phyloP scores from a whole-genome alignment of 345 rosid species.

The Hevea brasiliensis region DNA sequence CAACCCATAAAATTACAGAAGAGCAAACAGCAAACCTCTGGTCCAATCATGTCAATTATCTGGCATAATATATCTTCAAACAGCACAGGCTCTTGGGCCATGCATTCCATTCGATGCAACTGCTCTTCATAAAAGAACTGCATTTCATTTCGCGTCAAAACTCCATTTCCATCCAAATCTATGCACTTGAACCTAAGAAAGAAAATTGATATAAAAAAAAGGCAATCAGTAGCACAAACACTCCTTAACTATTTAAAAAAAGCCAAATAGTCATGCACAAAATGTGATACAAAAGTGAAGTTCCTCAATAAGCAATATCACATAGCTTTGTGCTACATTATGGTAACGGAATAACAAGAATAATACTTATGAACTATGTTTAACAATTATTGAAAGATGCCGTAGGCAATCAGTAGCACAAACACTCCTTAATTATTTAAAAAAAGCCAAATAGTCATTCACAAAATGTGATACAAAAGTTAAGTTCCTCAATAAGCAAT shows the following conservation, averaged over 20 bases:
- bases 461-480: no score
- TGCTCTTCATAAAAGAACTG: constrained; percentile 96
- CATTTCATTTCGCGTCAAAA: constrained; percentile 78
- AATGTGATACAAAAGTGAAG: no score
- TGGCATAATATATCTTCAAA: constrained; percentile 96
- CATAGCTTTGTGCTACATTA: not conserved
- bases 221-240: not conserved
- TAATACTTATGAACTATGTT: not conserved
- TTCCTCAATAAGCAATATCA: not conserved
- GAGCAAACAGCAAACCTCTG: constrained; percentile 53
- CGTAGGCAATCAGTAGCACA: not conserved
- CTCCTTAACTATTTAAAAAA: not conserved
- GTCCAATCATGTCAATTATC: constrained; percentile 89
- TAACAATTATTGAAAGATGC: not conserved
- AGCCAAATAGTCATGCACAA: not conserved
- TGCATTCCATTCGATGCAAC: constrained; percentile 97
- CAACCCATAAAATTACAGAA: constrained; percentile 7
- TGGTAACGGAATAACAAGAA: not conserved
- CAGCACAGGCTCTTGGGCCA: constrained; percentile 96
- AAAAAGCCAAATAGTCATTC: not conserved
- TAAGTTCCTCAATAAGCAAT: not conserved
- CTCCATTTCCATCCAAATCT: constrained; percentile 93
- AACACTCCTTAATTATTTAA: not conserved
- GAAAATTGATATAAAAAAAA: constrained; percentile 20
- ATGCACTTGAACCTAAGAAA: constrained; percentile 84